Evolutionary conservation across 805 yeast species (phyloP), one percentile per base, ranked within the genome.

Genomic region (Starmerella potacharoeniae): DNA sequence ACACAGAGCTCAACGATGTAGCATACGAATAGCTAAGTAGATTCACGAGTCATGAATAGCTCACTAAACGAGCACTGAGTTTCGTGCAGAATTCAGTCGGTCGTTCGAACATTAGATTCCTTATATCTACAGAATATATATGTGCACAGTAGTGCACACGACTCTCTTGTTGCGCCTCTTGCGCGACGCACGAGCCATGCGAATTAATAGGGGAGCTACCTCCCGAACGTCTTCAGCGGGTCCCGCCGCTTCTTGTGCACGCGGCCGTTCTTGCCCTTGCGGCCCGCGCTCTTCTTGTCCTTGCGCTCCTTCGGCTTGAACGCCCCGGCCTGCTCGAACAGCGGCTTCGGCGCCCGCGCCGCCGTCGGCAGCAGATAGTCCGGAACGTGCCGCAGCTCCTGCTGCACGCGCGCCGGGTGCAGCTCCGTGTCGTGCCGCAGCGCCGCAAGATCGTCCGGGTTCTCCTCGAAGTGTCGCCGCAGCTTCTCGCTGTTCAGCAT

Each of bases 391-490:
- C 87, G 90, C 72, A 93, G 75, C 66, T 93, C 96, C 35, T 79
- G 73, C 68, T 90, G 96, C 6, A 82, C 78, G 69, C 95, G 80
- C 1, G 90, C 75, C 9, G 91, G 82, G 65, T 90, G 95, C 55
- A 87, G 68, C 61, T 86, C 95, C 64, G 83, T 86, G 68, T 93
- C 98, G 66, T 93, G 98, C 67, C 96, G 84, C 67, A 93, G 78
- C 52, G 85, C 81, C 22, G 81, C 81, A 64, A 93, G 77, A 71
- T 93, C 98, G 66, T 87, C 95, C 7, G 98, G 98, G 67, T 93
- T 93, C 66, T 93, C 97, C 69, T 91, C 96, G 68, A 93, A 93
- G 71, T 88, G 95, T 66, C 96, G 79, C 71, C 89, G 88, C 67
- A 93, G 77, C 67, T 87, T 89, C 55, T 88, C 96, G 62, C 95